Conservation (phyloP, 2,329 filamentous ascomycete genomes). For the Xylariaceae sp. region DNA sequence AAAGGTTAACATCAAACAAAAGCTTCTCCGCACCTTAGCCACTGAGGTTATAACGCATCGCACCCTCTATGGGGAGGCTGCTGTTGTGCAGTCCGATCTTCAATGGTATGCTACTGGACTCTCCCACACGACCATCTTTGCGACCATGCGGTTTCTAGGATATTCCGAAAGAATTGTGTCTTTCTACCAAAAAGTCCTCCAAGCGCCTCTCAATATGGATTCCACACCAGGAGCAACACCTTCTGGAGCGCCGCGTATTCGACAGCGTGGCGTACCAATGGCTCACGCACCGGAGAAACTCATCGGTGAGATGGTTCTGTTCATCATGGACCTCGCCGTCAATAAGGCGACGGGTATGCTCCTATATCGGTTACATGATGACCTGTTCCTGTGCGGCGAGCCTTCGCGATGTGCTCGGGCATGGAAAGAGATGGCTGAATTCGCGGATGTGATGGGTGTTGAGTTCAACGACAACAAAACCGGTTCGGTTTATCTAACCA, state of each 20-base stretch:
- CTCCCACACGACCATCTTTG: slow-evolving; percentile 39
- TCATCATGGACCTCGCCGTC: slow-evolving; percentile 42
- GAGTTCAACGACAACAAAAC: slow-evolving; percentile 39
- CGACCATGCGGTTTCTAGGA: slow-evolving; percentile 40
- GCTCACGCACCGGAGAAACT: slow-evolving; percentile 42
- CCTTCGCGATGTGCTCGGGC: slow-evolving; percentile 36
- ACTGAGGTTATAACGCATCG: slow-evolving; percentile 34
- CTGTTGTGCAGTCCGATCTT: slow-evolving; percentile 38
- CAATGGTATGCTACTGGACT: slow-evolving; percentile 40
- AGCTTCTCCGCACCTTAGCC: slow-evolving; percentile 36
- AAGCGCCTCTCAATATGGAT: slow-evolving; percentile 40
- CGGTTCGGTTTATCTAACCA: slow-evolving; percentile 35
- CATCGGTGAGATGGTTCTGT: slow-evolving; percentile 42
- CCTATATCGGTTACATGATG: slow-evolving; percentile 44
- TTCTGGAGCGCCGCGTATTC: slow-evolving; percentile 33
- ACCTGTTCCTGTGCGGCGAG: slow-evolving; percentile 43
- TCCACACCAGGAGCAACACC: slow-evolving; percentile 29
- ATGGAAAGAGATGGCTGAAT: slow-evolving; percentile 40
- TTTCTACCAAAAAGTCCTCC: slow-evolving; percentile 42
- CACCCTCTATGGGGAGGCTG: slow-evolving; percentile 24
- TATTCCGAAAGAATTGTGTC: slow-evolving; percentile 37
- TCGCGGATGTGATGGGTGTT: slow-evolving; percentile 38
- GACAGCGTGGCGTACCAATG: slow-evolving; percentile 41
- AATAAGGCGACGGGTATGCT: slow-evolving; percentile 39
- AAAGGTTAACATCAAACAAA: slow-evolving; percentile 33